Conservation (phyloP, 1,139 yeast genomes). For the Candida dubliniensis region DNA sequence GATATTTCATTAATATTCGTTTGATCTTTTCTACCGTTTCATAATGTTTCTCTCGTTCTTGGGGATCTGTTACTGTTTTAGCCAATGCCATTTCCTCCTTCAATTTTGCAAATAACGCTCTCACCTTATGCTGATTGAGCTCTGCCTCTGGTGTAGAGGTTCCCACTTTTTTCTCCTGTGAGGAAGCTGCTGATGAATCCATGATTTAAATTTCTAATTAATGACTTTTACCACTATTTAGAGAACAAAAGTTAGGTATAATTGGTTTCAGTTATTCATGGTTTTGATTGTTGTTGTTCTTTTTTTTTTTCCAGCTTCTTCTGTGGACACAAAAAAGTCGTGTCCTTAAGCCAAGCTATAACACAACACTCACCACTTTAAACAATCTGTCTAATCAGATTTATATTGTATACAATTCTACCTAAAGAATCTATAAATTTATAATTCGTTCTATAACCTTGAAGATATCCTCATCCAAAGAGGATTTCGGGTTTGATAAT, state of each 20-base stretch:
- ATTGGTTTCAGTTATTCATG: too few species aligned
- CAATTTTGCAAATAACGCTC: conserved; percentile 26
- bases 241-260: too few species aligned
- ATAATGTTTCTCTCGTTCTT: conserved; percentile 68
- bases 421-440: conserved; percentile 3
- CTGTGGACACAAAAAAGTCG: not conserved
- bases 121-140: conserved; percentile 15
- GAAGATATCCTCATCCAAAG: conserved; percentile 16
- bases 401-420: too few species aligned
- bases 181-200: not conserved
- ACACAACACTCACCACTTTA: not conserved
- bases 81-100: conserved; percentile 66
- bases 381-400: too few species aligned
- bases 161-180: not conserved
- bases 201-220: not conserved
- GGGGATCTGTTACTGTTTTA: conserved; percentile 47
- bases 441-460: conserved; percentile 18
- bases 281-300: too few species aligned
- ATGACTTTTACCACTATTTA: too few species aligned
- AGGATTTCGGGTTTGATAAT: conserved; percentile 26
- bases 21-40: conserved; percentile 68
- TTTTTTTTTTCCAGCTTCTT: too few species aligned
- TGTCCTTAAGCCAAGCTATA: not conserved
- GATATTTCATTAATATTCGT: conserved; percentile 43
- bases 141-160: conserved; percentile 17